Base-by-base conservation (phyloP, 179 eudicot species). In the Heliamphora pulchella region DNA sequence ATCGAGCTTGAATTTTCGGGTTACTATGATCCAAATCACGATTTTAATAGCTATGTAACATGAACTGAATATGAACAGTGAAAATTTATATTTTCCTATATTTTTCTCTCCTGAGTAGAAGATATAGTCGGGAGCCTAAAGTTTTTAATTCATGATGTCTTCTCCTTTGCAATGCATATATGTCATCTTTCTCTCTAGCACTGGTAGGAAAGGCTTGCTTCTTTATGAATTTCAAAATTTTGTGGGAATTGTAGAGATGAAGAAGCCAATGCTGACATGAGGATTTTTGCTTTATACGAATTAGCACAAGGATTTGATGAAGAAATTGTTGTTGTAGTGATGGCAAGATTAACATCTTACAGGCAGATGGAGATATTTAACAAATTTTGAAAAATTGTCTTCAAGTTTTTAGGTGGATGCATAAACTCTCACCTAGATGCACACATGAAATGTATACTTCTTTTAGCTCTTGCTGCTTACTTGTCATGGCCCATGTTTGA, bases 221-320 rank as follows among this genome's bases (percentile, higher is more conserved):
- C 64, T 8, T 61, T 22, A 31, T 51, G 64, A 53, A 59, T 62
- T 50, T 71, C 6, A 5, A 63, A 79, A 54, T 48, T 78, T 79
- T 44, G 64, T 53, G 43, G 50, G 66, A 58, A 51, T 31, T 54
- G 14, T 31, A 58, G 2, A 44, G 67, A 57, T 50, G 41, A 67
- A 74, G 43, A 53, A 53, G 55, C 77, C 68, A 58, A 75, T 81
- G 50, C 65, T 83, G 76, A 86, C 55, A 43, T 74, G 18, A n/a
- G 22, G 51, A 62, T 83, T 73, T 63, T 51, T 7, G 31, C 51
- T 82, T 61, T 80, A 82, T 92, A 94, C 97, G 96, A 94, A 79
- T 83, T 94, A 69, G 83, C 90, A 53, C 96, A 93, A 86, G 98
- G 97, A 76, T 93, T 94, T 91, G 98, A 94, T 94, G 97, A 94